Base-by-base conservation (phyloP, 1,139 yeast genomes). In the Hyphopichia pseudoburtonii region DNA sequence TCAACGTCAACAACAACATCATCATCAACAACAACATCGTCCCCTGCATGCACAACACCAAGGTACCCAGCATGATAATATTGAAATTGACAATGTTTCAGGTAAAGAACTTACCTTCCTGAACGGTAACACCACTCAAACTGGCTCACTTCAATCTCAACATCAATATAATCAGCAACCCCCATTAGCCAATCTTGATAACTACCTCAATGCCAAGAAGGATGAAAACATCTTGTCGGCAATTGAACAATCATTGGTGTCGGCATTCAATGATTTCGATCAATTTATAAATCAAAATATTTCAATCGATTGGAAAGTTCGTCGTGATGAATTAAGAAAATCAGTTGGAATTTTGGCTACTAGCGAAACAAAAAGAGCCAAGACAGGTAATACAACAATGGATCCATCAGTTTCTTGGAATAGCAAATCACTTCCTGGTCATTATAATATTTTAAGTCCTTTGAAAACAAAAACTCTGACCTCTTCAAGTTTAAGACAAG, bases 221-320 rank as follows among this genome's bases (percentile, higher is more conserved):
- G 95, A 88, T 44, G 95, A 88, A 55, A 87, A 80, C 54, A 84
- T 90, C 28, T 62, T 89, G 35, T 74, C 85, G 19, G 84, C 96
- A 2, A 88, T 92, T 50, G 97, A 89, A 54, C 90, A 82, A 51
- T 78, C 92, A 0, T 72, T 89, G 44, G 65, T 77, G 2, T 66
- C 80, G 18, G 90, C 96, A 2, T 83, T 95, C 2, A 73, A 74
- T 37, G 97, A 89, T 53, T 92, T 90, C 59, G 97, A 90, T 57
- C 67, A 63, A 32, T 87, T 80, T 56, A 80, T 90, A 43, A 81
- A 76, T 48, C 78, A 82, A 40, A 87, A 83, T 51, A 74, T 92
- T 26, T 70, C 85, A 2, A 70, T 86, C 37, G 96, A 89, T 58
- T 92, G 97, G 97, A 79, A 80, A 43, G 77, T 76, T 36, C 78